Conservation (phyloP, 2,329 filamentous ascomycete species). For the Lojkania enalia region DNA sequence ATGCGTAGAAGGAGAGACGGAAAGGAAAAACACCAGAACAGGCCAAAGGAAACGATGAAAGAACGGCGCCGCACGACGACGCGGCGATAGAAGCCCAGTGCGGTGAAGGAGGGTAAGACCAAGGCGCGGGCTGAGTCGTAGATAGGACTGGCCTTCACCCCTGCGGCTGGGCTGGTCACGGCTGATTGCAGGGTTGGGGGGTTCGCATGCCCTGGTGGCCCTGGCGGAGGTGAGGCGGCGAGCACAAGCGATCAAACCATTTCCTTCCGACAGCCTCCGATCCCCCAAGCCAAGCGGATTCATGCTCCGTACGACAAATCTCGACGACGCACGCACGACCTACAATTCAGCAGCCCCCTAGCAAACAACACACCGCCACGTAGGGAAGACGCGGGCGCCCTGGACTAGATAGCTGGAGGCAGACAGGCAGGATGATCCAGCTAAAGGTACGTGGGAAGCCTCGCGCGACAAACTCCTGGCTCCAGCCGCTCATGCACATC, state of each 20-base stretch:
- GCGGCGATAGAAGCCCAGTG: slow-evolving; percentile 1
- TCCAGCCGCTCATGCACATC: slow-evolving; percentile 58
- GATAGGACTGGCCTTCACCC: not conserved
- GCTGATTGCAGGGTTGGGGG: not conserved
- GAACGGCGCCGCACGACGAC: slow-evolving; percentile 34
- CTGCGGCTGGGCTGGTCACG: not conserved
- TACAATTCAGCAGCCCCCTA: slow-evolving; percentile 1
- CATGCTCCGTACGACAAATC: not conserved
- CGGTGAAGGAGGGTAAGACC: slow-evolving; percentile 17
- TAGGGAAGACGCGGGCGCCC: not conserved
- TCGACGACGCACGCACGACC: not conserved
- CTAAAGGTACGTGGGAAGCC: slow-evolving; percentile 37
- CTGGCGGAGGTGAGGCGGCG: slow-evolving; percentile 3
- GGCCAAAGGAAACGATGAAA: slow-evolving; percentile 20
- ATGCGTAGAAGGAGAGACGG: slow-evolving; percentile 7
- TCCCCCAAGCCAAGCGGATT: not conserved
- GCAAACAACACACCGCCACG: slow-evolving; percentile 9
- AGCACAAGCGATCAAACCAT: not conserved
- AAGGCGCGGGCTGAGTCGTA: slow-evolving; percentile 6
- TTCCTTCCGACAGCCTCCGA: not conserved
- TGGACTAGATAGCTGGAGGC: not conserved
- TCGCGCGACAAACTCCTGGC: slow-evolving; percentile 1
- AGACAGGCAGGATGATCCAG: slow-evolving; percentile 40
- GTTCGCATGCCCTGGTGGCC: no score
- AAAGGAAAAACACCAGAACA: slow-evolving; percentile 7